These are phyloP conservation scores for Ramaria rubella DNA, from an alignment of 768 basidiomycete genomes.

Conservation along the genomic window DNA sequence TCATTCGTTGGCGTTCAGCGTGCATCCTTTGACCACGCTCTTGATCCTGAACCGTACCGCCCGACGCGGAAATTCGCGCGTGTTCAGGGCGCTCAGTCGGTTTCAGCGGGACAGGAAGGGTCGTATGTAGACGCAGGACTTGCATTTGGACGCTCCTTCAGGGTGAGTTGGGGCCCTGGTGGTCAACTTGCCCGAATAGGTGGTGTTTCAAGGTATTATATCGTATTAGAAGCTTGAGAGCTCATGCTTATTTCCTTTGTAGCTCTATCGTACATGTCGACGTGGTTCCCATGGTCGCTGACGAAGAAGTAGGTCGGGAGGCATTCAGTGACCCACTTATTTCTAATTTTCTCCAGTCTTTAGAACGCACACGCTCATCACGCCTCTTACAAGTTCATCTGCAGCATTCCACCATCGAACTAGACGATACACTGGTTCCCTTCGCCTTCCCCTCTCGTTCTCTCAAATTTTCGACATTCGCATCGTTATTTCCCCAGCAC, in stretches of 20 bases:
- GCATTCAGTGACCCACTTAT: background rate
- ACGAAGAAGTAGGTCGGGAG: slow-evolving; percentile 14
- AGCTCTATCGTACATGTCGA: slow-evolving; percentile 21
- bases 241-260: background rate
- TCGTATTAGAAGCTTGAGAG: background rate
- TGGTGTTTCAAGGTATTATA: slow-evolving; percentile 18
- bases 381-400: slow-evolving; percentile 75
- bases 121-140: slow-evolving; percentile 76
- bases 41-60: slow-evolving; percentile 58
- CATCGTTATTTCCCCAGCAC: slow-evolving; percentile 58
- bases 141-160: slow-evolving; percentile 78
- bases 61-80: slow-evolving; percentile 79
- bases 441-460: slow-evolving; percentile 55
- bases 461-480: slow-evolving; percentile 76
- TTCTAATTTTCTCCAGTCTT: background rate
- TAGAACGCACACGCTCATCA: slow-evolving; percentile 31
- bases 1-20: slow-evolving; percentile 38
- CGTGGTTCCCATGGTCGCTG: slow-evolving; percentile 20
- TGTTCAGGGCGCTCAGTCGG: slow-evolving; percentile 61
- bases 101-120: slow-evolving; percentile 57
- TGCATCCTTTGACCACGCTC: slow-evolving; percentile 69
- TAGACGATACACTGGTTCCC: slow-evolving; percentile 65
- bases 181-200: slow-evolving; percentile 78
- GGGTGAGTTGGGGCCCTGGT: slow-evolving; percentile 84
- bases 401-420: slow-evolving; percentile 60